phyloP scores from a whole-genome alignment of 345 rosid species.

The Anastatica hierochuntica region DNA sequence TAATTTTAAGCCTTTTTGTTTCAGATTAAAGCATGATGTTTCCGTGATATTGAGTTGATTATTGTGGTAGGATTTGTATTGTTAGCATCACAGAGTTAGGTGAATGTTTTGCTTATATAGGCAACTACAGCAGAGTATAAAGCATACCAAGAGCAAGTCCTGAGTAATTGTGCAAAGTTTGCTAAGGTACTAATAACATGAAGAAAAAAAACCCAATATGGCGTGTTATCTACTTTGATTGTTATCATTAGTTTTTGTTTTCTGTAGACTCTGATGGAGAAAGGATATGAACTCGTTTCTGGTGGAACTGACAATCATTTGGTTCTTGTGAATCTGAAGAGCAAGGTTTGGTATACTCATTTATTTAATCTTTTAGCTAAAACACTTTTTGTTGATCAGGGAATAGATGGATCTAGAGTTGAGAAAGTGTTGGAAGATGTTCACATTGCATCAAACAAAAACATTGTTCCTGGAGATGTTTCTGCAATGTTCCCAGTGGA shows the following conservation, averaged over 20 bases:
- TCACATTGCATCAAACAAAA: conserved; percentile 90
- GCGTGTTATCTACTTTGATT: not conserved
- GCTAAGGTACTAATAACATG: conserved; percentile 30
- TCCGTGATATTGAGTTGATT: no score
- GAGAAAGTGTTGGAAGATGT: conserved; percentile 85
- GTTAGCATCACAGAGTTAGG: no score
- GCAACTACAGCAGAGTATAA: conserved; percentile 72
- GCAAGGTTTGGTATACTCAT: conserved; percentile 39
- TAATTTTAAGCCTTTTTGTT: no score
- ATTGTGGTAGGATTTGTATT: no score
- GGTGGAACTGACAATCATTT: conserved; percentile 96
- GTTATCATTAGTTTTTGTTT: not conserved
- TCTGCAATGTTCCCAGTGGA: conserved; percentile 98
- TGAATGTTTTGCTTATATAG: conserved; percentile 32
- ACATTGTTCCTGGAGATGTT: conserved; percentile 97
- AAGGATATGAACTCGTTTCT: conserved; percentile 83
- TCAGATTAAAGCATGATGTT: no score
- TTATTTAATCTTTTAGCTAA: no score
- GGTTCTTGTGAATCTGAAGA: conserved; percentile 76
- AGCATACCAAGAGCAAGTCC: conserved; percentile 89
- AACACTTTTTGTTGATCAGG: conserved; percentile 24
- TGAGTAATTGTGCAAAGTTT: conserved; percentile 61
- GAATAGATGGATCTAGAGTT: conserved; percentile 93
- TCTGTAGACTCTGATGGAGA: conserved; percentile 49
- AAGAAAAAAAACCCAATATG: no score